Conservation (phyloP, 148 eudicot genomes). For the Chenopodium album region DNA sequence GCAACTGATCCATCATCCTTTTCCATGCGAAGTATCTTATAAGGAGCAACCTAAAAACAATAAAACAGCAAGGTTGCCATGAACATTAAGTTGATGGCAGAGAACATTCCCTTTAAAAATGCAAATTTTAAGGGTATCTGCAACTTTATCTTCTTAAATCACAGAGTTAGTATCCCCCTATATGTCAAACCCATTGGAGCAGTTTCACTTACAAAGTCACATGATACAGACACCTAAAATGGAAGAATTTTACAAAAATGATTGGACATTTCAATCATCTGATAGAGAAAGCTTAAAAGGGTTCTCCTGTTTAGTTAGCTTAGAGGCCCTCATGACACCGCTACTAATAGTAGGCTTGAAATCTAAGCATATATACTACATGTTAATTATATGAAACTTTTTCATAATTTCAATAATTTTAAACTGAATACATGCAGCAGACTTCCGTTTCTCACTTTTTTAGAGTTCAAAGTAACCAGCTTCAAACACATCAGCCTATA, state of each 20-base stretch:
- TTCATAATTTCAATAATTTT: neutral
- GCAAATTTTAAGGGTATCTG: neutral
- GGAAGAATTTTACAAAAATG: neutral
- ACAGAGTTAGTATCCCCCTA: neutral
- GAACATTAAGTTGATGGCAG: neutral
- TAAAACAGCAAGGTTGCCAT: slow-evolving; percentile 10
- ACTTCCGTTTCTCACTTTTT: neutral
- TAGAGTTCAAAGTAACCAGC: neutral
- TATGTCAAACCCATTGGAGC: too few relatives aligned
- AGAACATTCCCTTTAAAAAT: neutral
- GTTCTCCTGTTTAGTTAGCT: neutral
- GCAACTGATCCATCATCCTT: slow-evolving; percentile 58
- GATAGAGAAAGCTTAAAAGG: too few relatives aligned
- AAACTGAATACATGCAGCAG: too few relatives aligned
- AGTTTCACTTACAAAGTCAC: neutral
- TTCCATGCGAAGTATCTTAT: slow-evolving; percentile 60
- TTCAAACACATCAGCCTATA: neutral
- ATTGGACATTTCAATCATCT: neutral
- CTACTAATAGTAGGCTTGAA: neutral
- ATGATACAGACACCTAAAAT: neutral
- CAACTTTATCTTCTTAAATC: neutral
- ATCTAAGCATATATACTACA: neutral
- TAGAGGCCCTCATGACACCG: neutral
- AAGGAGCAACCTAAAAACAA: slow-evolving; percentile 62
- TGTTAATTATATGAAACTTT: neutral